Evolutionary conservation across 177 flowering plant species (phyloP), one percentile per base, ranked within the genome.

Genomic region (Telopea speciosissima): DNA sequence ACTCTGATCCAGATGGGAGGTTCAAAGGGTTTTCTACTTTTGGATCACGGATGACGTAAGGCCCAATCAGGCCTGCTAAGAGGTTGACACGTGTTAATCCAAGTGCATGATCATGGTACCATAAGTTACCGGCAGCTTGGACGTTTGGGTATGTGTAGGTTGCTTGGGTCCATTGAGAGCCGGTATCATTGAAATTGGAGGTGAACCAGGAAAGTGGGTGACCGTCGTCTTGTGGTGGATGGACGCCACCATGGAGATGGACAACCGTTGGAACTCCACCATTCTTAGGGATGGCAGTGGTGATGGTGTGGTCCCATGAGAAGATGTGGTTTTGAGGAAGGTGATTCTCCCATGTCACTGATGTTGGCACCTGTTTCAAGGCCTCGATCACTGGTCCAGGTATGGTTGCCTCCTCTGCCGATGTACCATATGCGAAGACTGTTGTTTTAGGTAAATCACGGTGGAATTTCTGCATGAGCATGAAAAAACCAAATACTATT

Each of bases 241-340:
- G 42, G 58, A 76, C 14, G 22, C 75, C 75, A 22, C 79, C 79
- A 23, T 76, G 79, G 17, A 76, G 69, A 36, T 76, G 79, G 36
- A 72, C 79, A 19, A 76, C 79, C 3, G 79, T 72, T 1, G 79
- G 71, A 17, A 76, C 72, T 0, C 79, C 79, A 28, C 75, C 75
- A 8, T 21, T 13, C 4, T 66, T 68, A 5, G 75, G 79, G 31
- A 68, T 63, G 26, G 79, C 79, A 8, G 72, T 72, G 0, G 68
- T 63, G 61, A 76, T 21, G 45, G 79, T 76, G 28, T 72, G 75
- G 28, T 76, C 79, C 79, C 75, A 76, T 0, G 79, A 75, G 5
- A 76, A 68, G n/a, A 76, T 72, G 69, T 76, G 79, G 3, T 22
- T 3, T 24, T 19, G 24, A 36, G 72, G 79, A 65, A 76, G 79